Evolutionary conservation across 352 stramenopile species (phyloP).

Genomic region (Pythium myriotylum): DNA sequence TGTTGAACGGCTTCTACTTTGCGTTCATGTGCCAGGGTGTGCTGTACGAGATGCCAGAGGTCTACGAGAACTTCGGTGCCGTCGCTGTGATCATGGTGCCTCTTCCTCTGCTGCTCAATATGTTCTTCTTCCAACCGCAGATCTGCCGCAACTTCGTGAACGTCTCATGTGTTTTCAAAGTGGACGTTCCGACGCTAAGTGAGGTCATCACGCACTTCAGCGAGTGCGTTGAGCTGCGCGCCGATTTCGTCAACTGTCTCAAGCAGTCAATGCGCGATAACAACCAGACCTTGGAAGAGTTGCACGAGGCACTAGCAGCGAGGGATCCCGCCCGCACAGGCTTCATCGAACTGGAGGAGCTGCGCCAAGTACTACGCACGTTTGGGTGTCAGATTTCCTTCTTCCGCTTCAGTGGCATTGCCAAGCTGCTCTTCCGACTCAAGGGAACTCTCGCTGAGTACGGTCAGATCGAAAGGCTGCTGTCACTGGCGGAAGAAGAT

Average conservation of each 20-base stretch:
- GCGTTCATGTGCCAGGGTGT: conserved; percentile 25
- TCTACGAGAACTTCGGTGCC: conserved; percentile 9
- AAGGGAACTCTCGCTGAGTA: conserved; percentile 48
- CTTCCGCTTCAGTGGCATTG: conserved; percentile 65
- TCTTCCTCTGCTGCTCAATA: conserved; percentile 55
- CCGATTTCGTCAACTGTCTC: conserved; percentile 47
- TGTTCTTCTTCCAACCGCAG: conserved; percentile 51
- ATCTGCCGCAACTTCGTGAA: conserved; percentile 65
- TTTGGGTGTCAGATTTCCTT: conserved; percentile 52
- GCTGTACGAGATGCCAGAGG: conserved; percentile 16
- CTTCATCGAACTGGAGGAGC: conserved; percentile 45
- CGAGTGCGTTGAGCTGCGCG: conserved; percentile 56
- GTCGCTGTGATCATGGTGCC: conserved; percentile 20
- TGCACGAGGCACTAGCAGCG: conserved; percentile 33
- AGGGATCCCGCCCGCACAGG: conserved; percentile 34
- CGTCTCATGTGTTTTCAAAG: conserved; percentile 52
- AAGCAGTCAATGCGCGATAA: conserved; percentile 33
- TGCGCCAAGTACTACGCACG: conserved; percentile 35
- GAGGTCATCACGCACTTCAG: conserved; percentile 63
- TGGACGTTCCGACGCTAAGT: conserved; percentile 50
- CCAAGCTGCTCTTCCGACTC: conserved; percentile 49
- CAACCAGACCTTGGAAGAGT: conserved; percentile 34
- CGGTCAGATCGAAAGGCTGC: conserved; percentile 29
- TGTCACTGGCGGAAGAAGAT: conserved; percentile 8
- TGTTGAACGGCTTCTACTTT: conserved; percentile 28